A percentile compares a stretch with the other conserved stretches of the same genome.
Conservation (phyloP, 345 rosid species). For the Citrus maxima region DNA sequence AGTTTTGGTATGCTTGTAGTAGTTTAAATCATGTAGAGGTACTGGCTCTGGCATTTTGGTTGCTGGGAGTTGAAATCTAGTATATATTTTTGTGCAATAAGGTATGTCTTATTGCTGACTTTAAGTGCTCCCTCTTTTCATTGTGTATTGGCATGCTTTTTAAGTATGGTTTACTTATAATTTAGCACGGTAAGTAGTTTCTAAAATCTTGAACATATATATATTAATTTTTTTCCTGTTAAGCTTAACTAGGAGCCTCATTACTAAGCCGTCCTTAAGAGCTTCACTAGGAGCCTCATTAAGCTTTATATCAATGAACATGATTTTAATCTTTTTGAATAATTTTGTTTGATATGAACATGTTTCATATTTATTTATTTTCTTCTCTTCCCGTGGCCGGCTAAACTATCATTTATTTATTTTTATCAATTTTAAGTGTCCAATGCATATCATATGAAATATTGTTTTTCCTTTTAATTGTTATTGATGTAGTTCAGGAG, state of each 20-base stretch:
- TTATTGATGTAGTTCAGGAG: background rate
- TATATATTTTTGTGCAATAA: constrained; percentile 32
- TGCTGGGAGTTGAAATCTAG: constrained; percentile 26
- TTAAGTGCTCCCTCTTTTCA: background rate
- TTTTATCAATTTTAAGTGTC: background rate
- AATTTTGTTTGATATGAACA: background rate
- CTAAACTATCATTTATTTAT: background rate
- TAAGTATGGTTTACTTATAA: background rate
- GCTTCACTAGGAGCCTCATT: background rate
- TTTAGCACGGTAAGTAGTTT: background rate
- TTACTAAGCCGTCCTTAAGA: background rate
- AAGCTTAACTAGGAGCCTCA: background rate
- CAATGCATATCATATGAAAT: background rate
- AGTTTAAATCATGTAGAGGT: constrained; percentile 24
- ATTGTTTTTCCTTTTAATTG: background rate
- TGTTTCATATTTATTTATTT: background rate
- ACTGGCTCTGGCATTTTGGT: constrained; percentile 10
- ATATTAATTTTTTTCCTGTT: background rate
- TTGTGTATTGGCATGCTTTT: background rate
- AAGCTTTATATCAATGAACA: background rate
- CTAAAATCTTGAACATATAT: background rate
- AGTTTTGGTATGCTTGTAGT: constrained; percentile 25
- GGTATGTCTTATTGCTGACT: constrained; percentile 1
- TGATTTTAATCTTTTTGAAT: background rate
- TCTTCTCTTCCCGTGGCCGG: background rate